phyloP scores from a whole-genome alignment of 139 green algal genomes.

The Haematococcus lacustris region DNA sequence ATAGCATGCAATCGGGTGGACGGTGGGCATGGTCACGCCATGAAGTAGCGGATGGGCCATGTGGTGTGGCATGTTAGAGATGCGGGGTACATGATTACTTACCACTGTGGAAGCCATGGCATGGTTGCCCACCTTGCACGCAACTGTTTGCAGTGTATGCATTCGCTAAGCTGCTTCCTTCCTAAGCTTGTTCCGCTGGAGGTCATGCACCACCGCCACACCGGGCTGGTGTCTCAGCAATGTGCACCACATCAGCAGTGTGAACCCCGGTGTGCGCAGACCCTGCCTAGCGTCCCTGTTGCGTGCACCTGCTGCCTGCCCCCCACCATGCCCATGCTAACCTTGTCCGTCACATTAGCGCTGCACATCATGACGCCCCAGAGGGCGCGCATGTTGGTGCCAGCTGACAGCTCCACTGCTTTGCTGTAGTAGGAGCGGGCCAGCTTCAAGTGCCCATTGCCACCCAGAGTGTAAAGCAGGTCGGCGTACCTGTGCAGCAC shows the following conservation, averaged over 20 bases:
- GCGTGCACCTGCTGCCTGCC: background rate
- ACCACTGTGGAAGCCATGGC: no score
- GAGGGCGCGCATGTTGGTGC: conserved; percentile 28
- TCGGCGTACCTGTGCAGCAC: conserved; percentile 50
- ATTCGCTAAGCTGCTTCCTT: no score
- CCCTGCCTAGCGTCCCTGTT: background rate
- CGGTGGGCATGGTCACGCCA: no score
- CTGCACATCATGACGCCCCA: conserved; percentile 32
- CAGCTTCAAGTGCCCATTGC: conserved; percentile 21
- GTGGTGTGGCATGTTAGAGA: no score
- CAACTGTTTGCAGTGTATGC: no score
- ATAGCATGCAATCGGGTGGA: no score
- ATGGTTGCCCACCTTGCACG: no score
- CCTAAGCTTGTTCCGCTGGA: no score
- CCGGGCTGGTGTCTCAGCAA: background rate
- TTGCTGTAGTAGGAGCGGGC: conserved; percentile 69
- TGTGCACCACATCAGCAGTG: background rate
- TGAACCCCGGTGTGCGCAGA: background rate
- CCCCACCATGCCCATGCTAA: conserved; percentile 3
- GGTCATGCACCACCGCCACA: background rate
- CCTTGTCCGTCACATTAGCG: conserved; percentile 43
- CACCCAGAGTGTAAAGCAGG: conserved; percentile 59
- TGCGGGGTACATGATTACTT: no score
- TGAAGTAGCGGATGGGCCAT: no score
- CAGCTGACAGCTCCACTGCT: conserved; percentile 54